These are phyloP conservation scores for Rasamsonia emersonii DNA, from an alignment of 2,329 filamentous ascomycete species.

Conservation along the genomic window DNA sequence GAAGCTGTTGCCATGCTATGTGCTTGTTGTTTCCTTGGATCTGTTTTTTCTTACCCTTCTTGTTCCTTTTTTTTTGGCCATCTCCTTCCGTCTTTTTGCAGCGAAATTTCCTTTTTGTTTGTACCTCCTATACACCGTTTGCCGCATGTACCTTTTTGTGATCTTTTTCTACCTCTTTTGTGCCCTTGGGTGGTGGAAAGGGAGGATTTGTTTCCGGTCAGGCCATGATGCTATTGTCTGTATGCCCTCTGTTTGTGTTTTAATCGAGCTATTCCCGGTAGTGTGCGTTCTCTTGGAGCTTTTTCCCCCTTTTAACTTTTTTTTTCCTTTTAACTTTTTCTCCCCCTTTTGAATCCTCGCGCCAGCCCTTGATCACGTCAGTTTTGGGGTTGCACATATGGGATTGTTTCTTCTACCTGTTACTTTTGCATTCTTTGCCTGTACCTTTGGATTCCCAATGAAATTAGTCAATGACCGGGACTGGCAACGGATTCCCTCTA, in stretches of 20 bases:
- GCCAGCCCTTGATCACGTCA: constrained; percentile 2
- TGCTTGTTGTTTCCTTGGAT: constrained; percentile 3
- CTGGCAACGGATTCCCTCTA: not conserved
- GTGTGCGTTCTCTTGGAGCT: constrained; percentile 2
- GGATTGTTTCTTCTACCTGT: not conserved
- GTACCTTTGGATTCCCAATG: constrained; percentile 4
- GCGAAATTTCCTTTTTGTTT: constrained; percentile 15
- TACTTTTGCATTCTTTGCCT: constrained; percentile 1
- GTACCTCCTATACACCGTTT: constrained; percentile 16
- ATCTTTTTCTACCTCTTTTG: constrained; percentile 6
- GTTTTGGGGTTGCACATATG: constrained; percentile 6
- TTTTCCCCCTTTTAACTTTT: constrained; percentile 8
- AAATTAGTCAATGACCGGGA: not conserved
- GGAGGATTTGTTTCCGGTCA: constrained; percentile 18
- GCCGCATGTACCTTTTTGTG: constrained; percentile 15
- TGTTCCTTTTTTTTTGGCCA: constrained; percentile 22
- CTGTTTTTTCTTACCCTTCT: constrained; percentile 17
- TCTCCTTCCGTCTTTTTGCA: constrained; percentile 22
- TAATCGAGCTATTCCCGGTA: constrained; percentile 4
- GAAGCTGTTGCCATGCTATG: no score
- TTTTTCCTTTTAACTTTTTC: constrained; percentile 2
- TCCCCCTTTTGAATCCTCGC: no score
- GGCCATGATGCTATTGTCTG: constrained; percentile 19
- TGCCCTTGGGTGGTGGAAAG: constrained; percentile 12
- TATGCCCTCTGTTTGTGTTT: constrained; percentile 11